Evolutionary conservation across 2,329 filamentous ascomycete genomes (phyloP), one percentile per base, ranked within the genome.

Genomic region (Colletotrichum magnum): DNA sequence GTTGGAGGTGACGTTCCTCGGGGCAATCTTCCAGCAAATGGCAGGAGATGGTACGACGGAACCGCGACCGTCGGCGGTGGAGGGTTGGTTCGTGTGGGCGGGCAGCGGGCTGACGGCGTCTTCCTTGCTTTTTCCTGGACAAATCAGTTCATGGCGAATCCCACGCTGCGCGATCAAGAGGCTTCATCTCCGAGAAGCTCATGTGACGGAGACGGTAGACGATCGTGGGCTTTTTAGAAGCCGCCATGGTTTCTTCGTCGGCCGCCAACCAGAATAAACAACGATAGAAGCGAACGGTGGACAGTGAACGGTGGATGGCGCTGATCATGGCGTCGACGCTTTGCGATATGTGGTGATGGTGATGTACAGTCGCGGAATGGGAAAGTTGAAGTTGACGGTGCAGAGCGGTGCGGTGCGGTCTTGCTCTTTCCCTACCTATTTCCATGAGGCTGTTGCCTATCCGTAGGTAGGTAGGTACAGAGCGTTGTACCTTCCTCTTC

Each of bases 181-280:
- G 39, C 47, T 47, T 68, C 53, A 64, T 68, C 21, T 58, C 65
- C 52, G 60, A 53, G 53, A 64, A 58, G 52, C 53, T 64, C 65
- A 39, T 36, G 50, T 15, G n/a, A 16, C 18, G 39, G 50, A 10
- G n/a, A 16, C 18, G 39, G 47, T 39, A 18, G 16, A 28, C 39
- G 36, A 26, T 26, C 13, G 36, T 51, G 28, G 41, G 12, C 24
- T 18, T 51, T 41, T 16, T n/a, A 21, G 13, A 47, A 52, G 47
- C 47, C 43, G 51, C 16, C 15, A 12, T 13, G 7, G 28, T 9
- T 32, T 32, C 10, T 26, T 10, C 2, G 5, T 9, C 32, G 26
- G 24, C 36, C 32, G 18, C 36, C n/a, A 36, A 13, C 45, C 24
- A 43, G 36, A 57, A 61, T 18, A 32, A 32, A 32, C 28, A 7